Evolutionary conservation across 257 asterid genomes (phyloP).

Genomic region (Solanum piurae): DNA sequence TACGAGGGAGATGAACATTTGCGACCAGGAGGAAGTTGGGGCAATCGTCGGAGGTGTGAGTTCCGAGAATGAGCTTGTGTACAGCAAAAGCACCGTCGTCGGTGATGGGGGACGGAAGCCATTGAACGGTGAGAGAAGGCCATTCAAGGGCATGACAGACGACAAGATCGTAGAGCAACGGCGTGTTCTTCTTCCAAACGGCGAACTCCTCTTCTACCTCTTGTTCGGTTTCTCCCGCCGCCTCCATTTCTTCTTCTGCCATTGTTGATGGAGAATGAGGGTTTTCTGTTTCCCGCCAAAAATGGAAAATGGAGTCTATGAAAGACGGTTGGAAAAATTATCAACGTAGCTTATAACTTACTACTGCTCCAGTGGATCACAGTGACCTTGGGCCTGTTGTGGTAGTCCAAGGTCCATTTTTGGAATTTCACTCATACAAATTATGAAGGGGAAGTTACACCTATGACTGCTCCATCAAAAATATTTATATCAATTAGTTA

Average conservation of each 20-base stretch:
- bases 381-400: background rate
- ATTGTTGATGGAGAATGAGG: slow-evolving; percentile 8
- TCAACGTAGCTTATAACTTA: background rate
- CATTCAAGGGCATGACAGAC: slow-evolving; percentile 85
- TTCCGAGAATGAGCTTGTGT: slow-evolving; percentile 67
- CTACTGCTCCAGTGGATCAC: background rate
- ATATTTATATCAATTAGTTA: no score
- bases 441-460: no score
- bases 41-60: slow-evolving; percentile 69
- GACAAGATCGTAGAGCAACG: slow-evolving; percentile 72
- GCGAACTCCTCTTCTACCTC: slow-evolving; percentile 77
- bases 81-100: slow-evolving; percentile 33
- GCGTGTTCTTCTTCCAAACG: slow-evolving; percentile 95
- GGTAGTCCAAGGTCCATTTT: background rate
- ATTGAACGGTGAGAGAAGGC: slow-evolving; percentile 97
- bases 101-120: slow-evolving; percentile 54
- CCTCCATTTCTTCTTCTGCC: slow-evolving; percentile 22
- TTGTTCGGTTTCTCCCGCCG: slow-evolving; percentile 18
- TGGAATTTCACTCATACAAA: background rate
- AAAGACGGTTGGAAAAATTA: background rate
- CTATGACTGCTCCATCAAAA: no score
- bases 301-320: background rate
- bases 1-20: slow-evolving; percentile 62
- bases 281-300: slow-evolving; percentile 36
- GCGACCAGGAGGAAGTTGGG: slow-evolving; percentile 83